Evolutionary conservation across 2,329 filamentous ascomycete genomes (phyloP), one percentile per base, ranked within the genome.

Genomic region (Colletotrichum agaves): DNA sequence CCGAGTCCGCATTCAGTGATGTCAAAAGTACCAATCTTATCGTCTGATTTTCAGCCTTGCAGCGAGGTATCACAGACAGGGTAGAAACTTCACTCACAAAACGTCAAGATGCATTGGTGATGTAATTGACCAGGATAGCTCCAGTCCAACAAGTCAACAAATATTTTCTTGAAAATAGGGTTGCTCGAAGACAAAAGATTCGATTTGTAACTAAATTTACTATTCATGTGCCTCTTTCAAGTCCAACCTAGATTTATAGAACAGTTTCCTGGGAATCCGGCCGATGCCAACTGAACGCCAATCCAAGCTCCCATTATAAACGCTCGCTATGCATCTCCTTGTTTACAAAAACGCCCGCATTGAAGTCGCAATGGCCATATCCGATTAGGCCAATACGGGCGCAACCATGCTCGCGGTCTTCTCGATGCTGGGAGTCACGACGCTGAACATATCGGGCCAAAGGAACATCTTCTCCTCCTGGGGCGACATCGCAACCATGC

Each of bases 391-490:
- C 10, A 69, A 41, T 11, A 62, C 57, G 5, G 66, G 63, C 2
- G 62, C 49, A 8, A 67, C 56, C 41, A 61, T 44, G 21, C 27
- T 27, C 27, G 27, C 27, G 8, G 71, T 72, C 52, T 71, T 71
- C 39, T 73, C 71, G n/a, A 72, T 65, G 10, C 56, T 60, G 19
- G 74, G 71, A 39, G 78, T 76, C 71, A 80, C 80, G 58, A 81
- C 76, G 5, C 83, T 82, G 71, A 88, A 88, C 8, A 82, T 80
- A 73, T 89, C 85, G 0, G 88, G 88, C 88, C 87, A 90, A 47
- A 89, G 76, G 72, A 89, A 86, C 79, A 87, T 86, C 79, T 85
- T 87, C 75, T 90, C 87, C 73, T 90, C 88, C 27, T 80, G 81
- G 1, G 88, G 87, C 44, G 75, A 70, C 70, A 73, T 74, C 44